These are phyloP conservation scores for Emergomyces orientalis DNA, from an alignment of 2,329 filamentous ascomycete genomes.

Conservation along the genomic window DNA sequence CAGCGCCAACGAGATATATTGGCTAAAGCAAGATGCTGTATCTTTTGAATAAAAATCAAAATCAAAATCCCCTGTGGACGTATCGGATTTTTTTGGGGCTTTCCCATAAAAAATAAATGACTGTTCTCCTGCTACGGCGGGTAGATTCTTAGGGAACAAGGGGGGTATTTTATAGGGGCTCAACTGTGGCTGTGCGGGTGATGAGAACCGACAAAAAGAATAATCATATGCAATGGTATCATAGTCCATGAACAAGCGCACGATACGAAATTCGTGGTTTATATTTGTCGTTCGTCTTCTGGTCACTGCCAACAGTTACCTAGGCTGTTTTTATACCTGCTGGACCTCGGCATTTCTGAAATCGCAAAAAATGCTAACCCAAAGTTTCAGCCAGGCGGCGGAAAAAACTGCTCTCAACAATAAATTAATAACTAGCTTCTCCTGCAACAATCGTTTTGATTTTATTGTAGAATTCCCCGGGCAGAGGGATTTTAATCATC, in stretches of 20 bases:
- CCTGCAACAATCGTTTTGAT: neutral
- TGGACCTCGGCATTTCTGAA: conserved; percentile 4
- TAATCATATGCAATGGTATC: neutral
- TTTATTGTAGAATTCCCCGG: neutral
- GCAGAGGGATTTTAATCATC: neutral
- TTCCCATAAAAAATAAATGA: no score
- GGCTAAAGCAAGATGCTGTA: no score
- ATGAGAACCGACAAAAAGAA: neutral
- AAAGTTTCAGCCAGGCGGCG: neutral
- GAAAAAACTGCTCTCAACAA: neutral
- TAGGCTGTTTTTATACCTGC: neutral
- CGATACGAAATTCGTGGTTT: neutral
- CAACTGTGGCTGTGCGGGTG: neutral
- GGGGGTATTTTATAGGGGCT: neutral
- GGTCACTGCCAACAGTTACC: neutral
- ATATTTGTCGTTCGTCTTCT: no score
- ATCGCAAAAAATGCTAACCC: neutral
- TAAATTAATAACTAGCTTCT: neutral
- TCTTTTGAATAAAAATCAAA: no score
- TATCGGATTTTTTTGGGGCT: no score
- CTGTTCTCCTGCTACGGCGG: no score
- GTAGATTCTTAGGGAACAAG: neutral
- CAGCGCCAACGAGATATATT: no score
- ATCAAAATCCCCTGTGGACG: no score
- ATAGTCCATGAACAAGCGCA: neutral